phyloP scores from a whole-genome alignment of 1,284 basidiomycete species.

The Bondarzewia mesenterica region DNA sequence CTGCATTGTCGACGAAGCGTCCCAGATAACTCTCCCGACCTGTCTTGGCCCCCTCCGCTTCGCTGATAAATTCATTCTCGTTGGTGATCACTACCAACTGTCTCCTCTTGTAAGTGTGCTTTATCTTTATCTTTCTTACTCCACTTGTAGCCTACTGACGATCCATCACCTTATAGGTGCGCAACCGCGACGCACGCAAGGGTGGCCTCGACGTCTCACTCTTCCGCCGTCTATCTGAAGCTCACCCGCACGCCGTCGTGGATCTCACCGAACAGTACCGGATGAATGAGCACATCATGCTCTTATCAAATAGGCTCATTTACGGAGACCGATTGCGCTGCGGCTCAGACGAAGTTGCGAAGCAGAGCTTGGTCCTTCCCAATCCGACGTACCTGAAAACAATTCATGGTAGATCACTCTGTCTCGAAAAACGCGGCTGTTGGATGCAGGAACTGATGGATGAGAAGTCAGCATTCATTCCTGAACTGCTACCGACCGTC shows the following conservation, averaged over 20 bases:
- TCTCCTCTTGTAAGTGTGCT: constrained; percentile 70
- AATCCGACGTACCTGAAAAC: constrained; percentile 30
- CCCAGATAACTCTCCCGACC: constrained; percentile 94
- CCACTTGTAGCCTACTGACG: neutral
- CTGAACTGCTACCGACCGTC: neutral
- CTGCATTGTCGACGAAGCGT: constrained; percentile 97
- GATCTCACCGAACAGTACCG: constrained; percentile 87
- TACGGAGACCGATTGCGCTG: constrained; percentile 77
- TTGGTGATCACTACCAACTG: constrained; percentile 96
- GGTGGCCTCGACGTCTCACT: constrained; percentile 87
- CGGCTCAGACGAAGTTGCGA: constrained; percentile 67
- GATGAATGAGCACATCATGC: constrained; percentile 97
- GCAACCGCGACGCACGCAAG: constrained; percentile 69
- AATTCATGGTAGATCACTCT: constrained; percentile 26
- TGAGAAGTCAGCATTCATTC: constrained; percentile 1
- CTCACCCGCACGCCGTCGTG: constrained; percentile 77
- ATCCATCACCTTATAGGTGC: constrained; percentile 48
- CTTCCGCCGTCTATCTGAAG: constrained; percentile 82
- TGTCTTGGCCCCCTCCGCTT: constrained; percentile 90
- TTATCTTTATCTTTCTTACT: neutral
- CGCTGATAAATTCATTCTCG: constrained; percentile 87
- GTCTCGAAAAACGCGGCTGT: constrained; percentile 33
- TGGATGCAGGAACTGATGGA: constrained; percentile 70
- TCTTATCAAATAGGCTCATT: constrained; percentile 83
- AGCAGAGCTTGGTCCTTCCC: constrained; percentile 50